A percentile compares a stretch with the other conserved stretches of the same genome.
phyloP scores from a whole-genome alignment of 2,329 filamentous ascomycete genomes.

The Penicillium frequentans region DNA sequence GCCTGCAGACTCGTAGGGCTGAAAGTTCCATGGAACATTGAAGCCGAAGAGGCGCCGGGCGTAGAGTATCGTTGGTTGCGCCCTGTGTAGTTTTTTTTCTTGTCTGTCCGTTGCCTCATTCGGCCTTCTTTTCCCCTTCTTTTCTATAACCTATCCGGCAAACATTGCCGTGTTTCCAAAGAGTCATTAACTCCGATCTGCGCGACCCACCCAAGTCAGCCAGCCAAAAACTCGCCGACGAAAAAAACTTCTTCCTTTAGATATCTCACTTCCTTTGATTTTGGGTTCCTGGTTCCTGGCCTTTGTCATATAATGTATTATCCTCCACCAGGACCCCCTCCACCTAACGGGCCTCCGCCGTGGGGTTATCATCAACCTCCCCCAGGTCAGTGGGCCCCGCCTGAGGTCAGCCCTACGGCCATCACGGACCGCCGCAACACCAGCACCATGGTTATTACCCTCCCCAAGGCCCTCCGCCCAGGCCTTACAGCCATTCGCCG shows the following conservation, averaged over 20 bases:
- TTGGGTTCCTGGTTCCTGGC: neutral
- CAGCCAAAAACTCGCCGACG: constrained; percentile 6
- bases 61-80: neutral
- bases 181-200: constrained; percentile 3
- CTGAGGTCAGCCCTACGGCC: neutral
- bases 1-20: constrained; percentile 2
- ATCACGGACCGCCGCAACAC: neutral
- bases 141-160: neutral
- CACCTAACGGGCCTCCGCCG: constrained; percentile 12
- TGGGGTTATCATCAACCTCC: constrained; percentile 15
- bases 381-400: neutral
- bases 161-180: neutral
- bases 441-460: neutral
- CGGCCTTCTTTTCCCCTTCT: too few species aligned
- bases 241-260: constrained; percentile 1
- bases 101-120: neutral
- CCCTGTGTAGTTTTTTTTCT: neutral
- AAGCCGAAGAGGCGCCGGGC: neutral
- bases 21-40: neutral
- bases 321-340: constrained; percentile 17
- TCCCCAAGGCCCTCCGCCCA: constrained; percentile 11
- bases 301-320: constrained; percentile 7
- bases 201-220: constrained; percentile 13
- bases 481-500: neutral
- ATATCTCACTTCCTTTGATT: constrained; percentile 2